A percentile compares a stretch with the other conserved stretches of the same genome.
Conservation (phyloP, 331 rosid genomes). For the Spiraea crenata region DNA sequence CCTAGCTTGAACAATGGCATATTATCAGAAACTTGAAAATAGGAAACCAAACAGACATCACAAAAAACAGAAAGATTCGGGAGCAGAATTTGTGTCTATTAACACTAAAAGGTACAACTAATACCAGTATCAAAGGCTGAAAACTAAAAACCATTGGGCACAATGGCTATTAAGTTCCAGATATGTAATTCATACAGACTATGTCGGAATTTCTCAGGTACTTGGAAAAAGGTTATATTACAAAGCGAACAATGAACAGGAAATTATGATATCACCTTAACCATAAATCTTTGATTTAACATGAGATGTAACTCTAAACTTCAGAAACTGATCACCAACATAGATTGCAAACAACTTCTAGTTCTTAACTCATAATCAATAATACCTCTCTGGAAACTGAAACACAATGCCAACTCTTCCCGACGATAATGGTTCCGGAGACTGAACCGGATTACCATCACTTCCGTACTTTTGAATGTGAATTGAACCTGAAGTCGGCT, state of each 20-base stretch:
- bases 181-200: background rate
- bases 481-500: constrained; percentile 89
- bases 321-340: background rate
- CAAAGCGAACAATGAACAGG: background rate
- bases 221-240: too few relatives aligned
- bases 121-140: background rate
- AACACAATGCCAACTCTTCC: constrained; percentile 92
- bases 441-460: constrained; percentile 58
- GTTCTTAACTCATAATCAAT: background rate
- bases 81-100: constrained; percentile 5
- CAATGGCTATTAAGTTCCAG: background rate
- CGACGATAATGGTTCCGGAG: constrained; percentile 56
- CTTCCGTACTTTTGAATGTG: constrained; percentile 55
- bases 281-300: too few relatives aligned
- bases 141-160: background rate
- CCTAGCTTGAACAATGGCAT: constrained; percentile 34
- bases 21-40: constrained; percentile 6
- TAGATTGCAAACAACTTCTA: background rate
- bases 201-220: too few relatives aligned
- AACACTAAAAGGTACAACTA: background rate
- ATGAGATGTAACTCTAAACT: too few relatives aligned
- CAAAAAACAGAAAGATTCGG: background rate
- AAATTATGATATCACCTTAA: background rate
- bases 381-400: constrained; percentile 96
- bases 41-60: background rate